Evolutionary conservation across 805 yeast species (phyloP), one percentile per base, ranked within the genome.

Genomic region (Phaffomyces thermotolerans): DNA sequence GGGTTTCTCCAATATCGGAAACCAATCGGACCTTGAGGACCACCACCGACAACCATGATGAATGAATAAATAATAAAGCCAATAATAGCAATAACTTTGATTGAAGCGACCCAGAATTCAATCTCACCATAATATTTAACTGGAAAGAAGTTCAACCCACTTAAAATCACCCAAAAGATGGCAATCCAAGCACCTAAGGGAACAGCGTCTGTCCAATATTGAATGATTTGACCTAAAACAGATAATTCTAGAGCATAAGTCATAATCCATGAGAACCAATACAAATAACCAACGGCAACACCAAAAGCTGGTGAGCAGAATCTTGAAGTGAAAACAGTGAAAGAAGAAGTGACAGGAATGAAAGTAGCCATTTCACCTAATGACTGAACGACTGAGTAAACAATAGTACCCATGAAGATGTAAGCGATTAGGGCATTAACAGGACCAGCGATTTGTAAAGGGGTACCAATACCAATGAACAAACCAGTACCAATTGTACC

Each of bases 351-450:
- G 35, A 80, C 75, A 8, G 90, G 90, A n/a, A 83, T 78, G 51
- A 73, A 80, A 9, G 89, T 81, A 41, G 89, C 88, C 90, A 84
- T 81, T 62, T 84, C 91, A 55, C 89, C 90, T 44, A 84, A 66
- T 4, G 83, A 73, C 58, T 82, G 88, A 18, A 85, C 78, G 41
- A 83, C 84, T 13, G 75, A 72, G 54, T 69, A 80, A 1, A 79
- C 86, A 37, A 84, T 56, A 2, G 82, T 60, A 33, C 84, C 86
- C 72, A 82, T 79, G 60, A 80, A 79, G n/a, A 78, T 40, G 54
- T 78, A 83, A 2, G 86, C 73, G 37, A 84, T 77, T 24, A 84
- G 63, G 6, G 85, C 66, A 42, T 77, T 76, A 10, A 78, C 89
- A 1, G 90, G 90, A 23, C 91, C 91, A n/a, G 85, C 79, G 29